Percentiles rank a stretch among this genome's conserved stretches.
Conservation (phyloP, 495 filamentous ascomycete genomes). For the Podospora fimiseda region DNA sequence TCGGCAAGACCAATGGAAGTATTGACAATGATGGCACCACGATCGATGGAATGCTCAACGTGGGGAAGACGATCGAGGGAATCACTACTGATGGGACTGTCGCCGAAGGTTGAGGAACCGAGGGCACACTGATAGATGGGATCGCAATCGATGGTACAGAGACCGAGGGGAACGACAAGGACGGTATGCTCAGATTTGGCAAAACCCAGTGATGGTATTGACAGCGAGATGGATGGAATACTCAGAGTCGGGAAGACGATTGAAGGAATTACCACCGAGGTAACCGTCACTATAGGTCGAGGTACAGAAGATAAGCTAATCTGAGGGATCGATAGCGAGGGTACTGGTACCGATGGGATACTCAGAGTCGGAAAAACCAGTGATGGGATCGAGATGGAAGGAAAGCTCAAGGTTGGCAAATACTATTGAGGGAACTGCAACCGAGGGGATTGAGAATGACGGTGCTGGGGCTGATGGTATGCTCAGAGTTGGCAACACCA, state of each 20-base stretch:
- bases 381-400: not conserved
- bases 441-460: not conserved
- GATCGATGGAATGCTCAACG: no score
- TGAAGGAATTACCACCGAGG: not conserved
- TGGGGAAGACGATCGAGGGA: not conserved
- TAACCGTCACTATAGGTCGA: not conserved
- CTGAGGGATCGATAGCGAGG: not conserved
- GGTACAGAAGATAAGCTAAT: not conserved
- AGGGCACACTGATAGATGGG: not conserved
- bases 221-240: no score
- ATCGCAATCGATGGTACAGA: not conserved
- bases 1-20: no score
- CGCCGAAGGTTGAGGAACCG: no score
- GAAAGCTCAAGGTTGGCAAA: not conserved
- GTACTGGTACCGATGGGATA: not conserved
- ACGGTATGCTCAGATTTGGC: no score
- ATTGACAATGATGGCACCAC: no score
- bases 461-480: not conserved
- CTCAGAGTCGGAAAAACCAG: no score
- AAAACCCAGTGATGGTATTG: no score
- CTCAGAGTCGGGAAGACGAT: not conserved
- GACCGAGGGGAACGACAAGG: not conserved
- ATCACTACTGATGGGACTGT: not conserved
- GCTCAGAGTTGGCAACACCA: not conserved
- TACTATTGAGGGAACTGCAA: slow-evolving; percentile 1